Percentiles rank a stretch among this genome's conserved stretches.
phyloP scores from a whole-genome alignment of 2,329 filamentous ascomycete genomes.

The Ophioceras dolichostomum region DNA sequence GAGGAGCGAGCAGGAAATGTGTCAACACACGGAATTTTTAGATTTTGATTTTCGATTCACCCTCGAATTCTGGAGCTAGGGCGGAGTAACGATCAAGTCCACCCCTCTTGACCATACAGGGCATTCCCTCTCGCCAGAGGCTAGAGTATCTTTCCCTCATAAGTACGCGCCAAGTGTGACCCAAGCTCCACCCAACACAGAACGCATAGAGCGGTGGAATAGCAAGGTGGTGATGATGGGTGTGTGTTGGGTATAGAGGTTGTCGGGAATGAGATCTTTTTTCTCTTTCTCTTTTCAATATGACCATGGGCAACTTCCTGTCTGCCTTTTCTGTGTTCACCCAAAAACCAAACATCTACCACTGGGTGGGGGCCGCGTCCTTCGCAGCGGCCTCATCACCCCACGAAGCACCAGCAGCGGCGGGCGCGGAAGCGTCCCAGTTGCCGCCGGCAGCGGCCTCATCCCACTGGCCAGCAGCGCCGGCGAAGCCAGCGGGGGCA shows the following conservation, averaged over 20 bases:
- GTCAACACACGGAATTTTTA: no score
- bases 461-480: constrained; percentile 39
- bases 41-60: not conserved
- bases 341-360: no score
- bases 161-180: constrained; percentile 61
- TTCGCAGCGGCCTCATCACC: constrained; percentile 30
- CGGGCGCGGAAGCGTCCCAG: constrained; percentile 50
- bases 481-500: constrained; percentile 57
- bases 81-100: constrained; percentile 82
- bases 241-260: no score
- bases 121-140: constrained; percentile 73
- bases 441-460: constrained; percentile 55
- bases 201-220: no score
- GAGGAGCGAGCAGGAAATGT: no score
- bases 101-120: constrained; percentile 81
- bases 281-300: constrained; percentile 4
- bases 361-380: constrained; percentile 37
- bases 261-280: constrained; percentile 4
- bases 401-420: constrained; percentile 42
- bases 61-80: constrained; percentile 6
- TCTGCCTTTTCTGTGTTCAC: no score
- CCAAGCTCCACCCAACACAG: no score
- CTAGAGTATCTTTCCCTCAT: constrained; percentile 99
- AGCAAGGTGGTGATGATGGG: no score
- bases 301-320: constrained; percentile 5